Evolutionary conservation across 2,329 filamentous ascomycete genomes (phyloP), one percentile per base, ranked within the genome.

Genomic region (Stagonosporopsis tanaceti): DNA sequence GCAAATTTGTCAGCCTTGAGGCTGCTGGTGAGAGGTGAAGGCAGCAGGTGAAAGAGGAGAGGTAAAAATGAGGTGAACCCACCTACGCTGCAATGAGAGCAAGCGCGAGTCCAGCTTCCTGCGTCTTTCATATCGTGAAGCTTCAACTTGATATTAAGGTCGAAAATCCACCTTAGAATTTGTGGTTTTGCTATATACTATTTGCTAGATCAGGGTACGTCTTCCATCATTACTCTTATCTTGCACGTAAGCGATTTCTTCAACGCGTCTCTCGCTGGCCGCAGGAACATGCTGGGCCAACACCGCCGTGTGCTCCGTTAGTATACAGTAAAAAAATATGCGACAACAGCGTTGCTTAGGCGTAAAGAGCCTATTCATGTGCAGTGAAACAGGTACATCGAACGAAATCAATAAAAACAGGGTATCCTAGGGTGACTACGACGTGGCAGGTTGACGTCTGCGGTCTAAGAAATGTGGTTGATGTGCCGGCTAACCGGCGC

Each of bases 341-440:
- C 25, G 6, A 9, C 27, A 45, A 28, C 27, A 32, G 15, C 15
- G 9, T 47, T 35, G 20, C 44, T n/a, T 12, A 35, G 44, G 20
- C 44, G 5, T 22, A n/a, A 7, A 20, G 8, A 22, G 30, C 44
- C 30, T 25, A 30, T 20, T 9, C 11, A 11, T 20, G 22, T 44
- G 12, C 25, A 24, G 44, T 41, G 44, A 24, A 35, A 45, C 30
- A 52, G 24, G 12, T 47, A 48, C 32, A 39, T 20, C 8, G 12
- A 12, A 39, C 8, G 17, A 38, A 48, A 11, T 20, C 22, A 53
- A 52, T 7, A n/a, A 39, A 32, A 37, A 57, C 25, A 25, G 54
- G 48, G 54, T 57, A 57, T 57, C 48, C 32, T 47, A 6, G 44
- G 48, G 44, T n/a, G 14, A n/a, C 22, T 24, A 32, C 38, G 25